A percentile compares a stretch with the other conserved stretches of the same genome.
These are phyloP conservation scores for Pseudevernia furfuracea DNA, from an alignment of 495 filamentous ascomycete species.

Conservation along the genomic window DNA sequence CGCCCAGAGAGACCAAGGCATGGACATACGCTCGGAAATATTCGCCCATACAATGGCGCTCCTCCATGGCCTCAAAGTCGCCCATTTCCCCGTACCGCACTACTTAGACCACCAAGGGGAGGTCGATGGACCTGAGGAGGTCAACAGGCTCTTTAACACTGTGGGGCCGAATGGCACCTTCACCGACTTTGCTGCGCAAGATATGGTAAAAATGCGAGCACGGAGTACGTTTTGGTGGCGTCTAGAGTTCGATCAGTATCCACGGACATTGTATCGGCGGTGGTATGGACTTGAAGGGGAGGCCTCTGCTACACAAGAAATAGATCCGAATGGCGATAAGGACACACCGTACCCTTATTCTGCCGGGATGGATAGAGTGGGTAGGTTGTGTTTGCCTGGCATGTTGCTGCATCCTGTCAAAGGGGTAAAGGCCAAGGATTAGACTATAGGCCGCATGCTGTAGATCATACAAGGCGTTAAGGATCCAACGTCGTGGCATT, in stretches of 20 bases:
- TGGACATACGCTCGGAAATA: background rate
- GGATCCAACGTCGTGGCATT: no score
- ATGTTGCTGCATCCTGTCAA: background rate
- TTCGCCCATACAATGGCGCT: background rate
- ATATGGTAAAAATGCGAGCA: background rate
- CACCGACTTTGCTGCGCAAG: background rate
- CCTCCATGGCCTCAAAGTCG: background rate
- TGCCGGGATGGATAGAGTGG: background rate
- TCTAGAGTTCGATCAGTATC: constrained; percentile 8
- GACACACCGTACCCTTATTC: background rate
- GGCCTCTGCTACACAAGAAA: background rate
- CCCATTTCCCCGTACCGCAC: background rate
- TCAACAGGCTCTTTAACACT: background rate
- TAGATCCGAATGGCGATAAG: background rate
- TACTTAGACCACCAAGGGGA: background rate
- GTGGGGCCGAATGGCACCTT: background rate
- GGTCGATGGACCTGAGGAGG: background rate
- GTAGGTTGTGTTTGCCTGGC: background rate
- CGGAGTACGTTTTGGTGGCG: constrained; percentile 2
- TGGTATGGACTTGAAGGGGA: constrained; percentile 1
- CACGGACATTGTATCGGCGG: constrained; percentile 1
- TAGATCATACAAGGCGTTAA: background rate
- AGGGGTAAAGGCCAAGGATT: background rate
- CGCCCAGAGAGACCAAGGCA: background rate
- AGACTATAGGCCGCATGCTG: background rate